Base-by-base conservation (phyloP, 495 filamentous ascomycete species). In the Diplogelasinospora grovesii region DNA sequence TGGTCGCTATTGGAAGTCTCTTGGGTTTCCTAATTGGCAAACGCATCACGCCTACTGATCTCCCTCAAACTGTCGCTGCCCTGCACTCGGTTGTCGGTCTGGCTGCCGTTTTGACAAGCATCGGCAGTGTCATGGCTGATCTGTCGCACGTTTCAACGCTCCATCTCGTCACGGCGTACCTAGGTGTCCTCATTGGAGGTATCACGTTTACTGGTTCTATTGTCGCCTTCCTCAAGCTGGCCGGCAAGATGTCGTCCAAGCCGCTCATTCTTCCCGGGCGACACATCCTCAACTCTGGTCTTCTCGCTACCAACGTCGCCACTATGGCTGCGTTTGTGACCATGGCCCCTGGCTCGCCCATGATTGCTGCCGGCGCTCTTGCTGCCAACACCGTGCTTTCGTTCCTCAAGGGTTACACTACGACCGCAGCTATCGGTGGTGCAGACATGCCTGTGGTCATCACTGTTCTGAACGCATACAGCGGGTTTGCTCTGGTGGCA, bases 381-480 rank as follows among this genome's bases (percentile, higher is more conserved):
- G 75, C 78, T 39, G 80, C 80, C 42, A 90, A 82, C 57, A 81
- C 84, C 1, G 61, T 73, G 1, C 72, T 90, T 9, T 85, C 82
- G 31, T 90, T 90, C 66, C 48, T 83, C 41, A 87, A 90, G 53
- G 85, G 85, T 3, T 88, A 73, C 49, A 90, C 85, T 8, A 88
- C 85, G 2, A 90, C 85, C 0, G 68, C 85, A 22, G 83, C 82
- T 8, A 88, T 90, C 55, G 85, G 85, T 8, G 85, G 84, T n/a
- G 85, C 84, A 4, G 85, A 88, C 52, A 87, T 87, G 83, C 83
- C 85, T 11, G 85, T 90, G 13, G 85, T 88, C 14, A 89, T 90
- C 44, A 90, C 84, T 0, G 84, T 89, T 5, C 65, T 90, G 10
- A 90, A 90, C 53, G 85, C 85, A 3, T 90, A 89, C 51, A 86